phyloP scores from a whole-genome alignment of 768 basidiomycete genomes.

The Coprinopsis cinerea region DNA sequence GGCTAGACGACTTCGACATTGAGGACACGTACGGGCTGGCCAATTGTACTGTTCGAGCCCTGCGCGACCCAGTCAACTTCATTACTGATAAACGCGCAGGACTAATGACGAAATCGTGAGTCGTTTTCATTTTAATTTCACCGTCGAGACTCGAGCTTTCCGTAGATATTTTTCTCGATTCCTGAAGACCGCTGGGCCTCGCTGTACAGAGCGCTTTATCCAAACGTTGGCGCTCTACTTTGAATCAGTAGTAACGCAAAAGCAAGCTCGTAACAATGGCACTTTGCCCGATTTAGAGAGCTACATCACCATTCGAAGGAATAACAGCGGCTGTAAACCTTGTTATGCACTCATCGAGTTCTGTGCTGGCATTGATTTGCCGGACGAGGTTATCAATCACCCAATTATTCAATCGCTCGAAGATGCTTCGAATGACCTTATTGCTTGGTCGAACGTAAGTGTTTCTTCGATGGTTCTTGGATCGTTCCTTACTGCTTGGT shows the following conservation, averaged over 20 bases:
- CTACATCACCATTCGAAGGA: slow-evolving; percentile 64
- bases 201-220: slow-evolving; percentile 60
- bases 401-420: slow-evolving; percentile 54
- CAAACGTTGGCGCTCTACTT: slow-evolving; percentile 66
- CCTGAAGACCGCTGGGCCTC: slow-evolving; percentile 46
- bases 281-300: slow-evolving; percentile 64
- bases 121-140: background rate
- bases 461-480: slow-evolving; percentile 1
- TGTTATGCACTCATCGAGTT: slow-evolving; percentile 76
- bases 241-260: slow-evolving; percentile 57
- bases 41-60: slow-evolving; percentile 18
- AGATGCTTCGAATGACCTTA: slow-evolving; percentile 71
- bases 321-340: slow-evolving; percentile 51
- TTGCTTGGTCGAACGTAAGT: slow-evolving; percentile 77
- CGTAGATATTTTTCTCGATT: slow-evolving; percentile 63
- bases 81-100: slow-evolving; percentile 19
- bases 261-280: slow-evolving; percentile 45
- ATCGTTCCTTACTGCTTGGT: no score
- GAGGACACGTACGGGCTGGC: slow-evolving; percentile 16
- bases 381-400: slow-evolving; percentile 64
- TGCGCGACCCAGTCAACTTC: slow-evolving; percentile 17
- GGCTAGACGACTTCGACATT: slow-evolving; percentile 17
- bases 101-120: slow-evolving; percentile 19
- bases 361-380: slow-evolving; percentile 61
- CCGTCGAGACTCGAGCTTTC: background rate